Conservation (phyloP, 192 early-diverging fungal genomes). For the Dissophora globulifera region DNA sequence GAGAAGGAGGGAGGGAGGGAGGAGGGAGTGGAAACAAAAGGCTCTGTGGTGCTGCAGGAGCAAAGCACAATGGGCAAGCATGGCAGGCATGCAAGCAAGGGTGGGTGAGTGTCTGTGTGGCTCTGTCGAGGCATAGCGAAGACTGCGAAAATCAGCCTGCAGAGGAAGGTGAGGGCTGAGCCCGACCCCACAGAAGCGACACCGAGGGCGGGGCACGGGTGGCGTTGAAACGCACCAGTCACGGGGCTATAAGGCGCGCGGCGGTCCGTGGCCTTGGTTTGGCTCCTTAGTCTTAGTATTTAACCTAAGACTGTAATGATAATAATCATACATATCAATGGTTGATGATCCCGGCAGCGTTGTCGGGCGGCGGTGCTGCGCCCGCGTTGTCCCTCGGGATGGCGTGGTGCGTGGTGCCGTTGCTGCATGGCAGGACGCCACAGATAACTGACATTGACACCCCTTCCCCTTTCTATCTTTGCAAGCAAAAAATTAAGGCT, state of each 20-base stretch:
- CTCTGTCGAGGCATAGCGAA: too few relatives aligned
- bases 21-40: too few relatives aligned
- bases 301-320: slow-evolving; percentile 58
- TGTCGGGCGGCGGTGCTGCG: slow-evolving; percentile 29
- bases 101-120: too few relatives aligned
- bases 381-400: slow-evolving; percentile 14
- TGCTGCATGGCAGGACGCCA: slow-evolving; percentile 39
- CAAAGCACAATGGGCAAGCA: too few relatives aligned
- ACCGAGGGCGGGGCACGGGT: too few relatives aligned
- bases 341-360: slow-evolving; percentile 52
- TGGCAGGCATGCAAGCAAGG: too few relatives aligned
- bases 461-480: background rate
- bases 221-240: background rate
- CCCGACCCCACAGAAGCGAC: too few relatives aligned
- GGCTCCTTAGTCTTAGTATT: slow-evolving; percentile 54
- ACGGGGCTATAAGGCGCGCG: slow-evolving; percentile 23
- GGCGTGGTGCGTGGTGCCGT: background rate
- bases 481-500: too few relatives aligned
- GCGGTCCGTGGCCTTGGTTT: slow-evolving; percentile 31
- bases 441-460: slow-evolving; percentile 54
- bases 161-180: too few relatives aligned
- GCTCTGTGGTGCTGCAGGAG: too few relatives aligned
- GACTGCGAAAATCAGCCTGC: too few relatives aligned
- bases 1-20: too few relatives aligned
- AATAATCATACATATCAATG: slow-evolving; percentile 59